Percentiles rank a stretch among this genome's conserved stretches.
phyloP scores from a whole-genome alignment of 441 rosid species.

The Euphorbia celastroides region DNA sequence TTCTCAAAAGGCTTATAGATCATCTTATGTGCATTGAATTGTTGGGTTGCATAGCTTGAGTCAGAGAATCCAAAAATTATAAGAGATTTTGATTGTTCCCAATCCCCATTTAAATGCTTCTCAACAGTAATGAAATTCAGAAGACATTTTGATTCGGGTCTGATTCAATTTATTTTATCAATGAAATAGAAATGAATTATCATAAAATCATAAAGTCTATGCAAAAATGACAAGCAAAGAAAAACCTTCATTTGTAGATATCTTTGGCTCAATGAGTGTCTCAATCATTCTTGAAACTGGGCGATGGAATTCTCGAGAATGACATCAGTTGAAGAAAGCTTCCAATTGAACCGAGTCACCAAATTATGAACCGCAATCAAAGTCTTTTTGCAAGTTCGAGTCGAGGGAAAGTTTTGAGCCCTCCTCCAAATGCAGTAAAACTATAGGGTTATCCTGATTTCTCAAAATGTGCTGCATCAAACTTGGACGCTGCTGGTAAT shows the following conservation, averaged over 20 bases:
- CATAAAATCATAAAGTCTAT: no score
- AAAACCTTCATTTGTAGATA: no score
- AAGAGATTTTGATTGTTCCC: not conserved
- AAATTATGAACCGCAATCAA: slow-evolving; percentile 23
- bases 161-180: no score
- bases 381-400: slow-evolving; percentile 34
- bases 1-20: not conserved
- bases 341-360: slow-evolving; percentile 25
- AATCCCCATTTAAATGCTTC: not conserved
- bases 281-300: no score
- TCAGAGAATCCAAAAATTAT: not conserved
- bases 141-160: no score
- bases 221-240: no score
- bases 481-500: slow-evolving; percentile 22
- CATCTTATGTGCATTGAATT: not conserved
- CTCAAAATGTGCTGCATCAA: slow-evolving; percentile 25
- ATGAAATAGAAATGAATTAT: no score
- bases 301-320: slow-evolving; percentile 17
- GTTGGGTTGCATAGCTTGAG: not conserved
- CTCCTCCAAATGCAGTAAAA: slow-evolving; percentile 29
- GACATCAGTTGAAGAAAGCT: slow-evolving; percentile 6
- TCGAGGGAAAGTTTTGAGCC: slow-evolving; percentile 28
- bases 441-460: slow-evolving; percentile 14
- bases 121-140: no score
- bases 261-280: slow-evolving; percentile 19